Percentiles rank a stretch among this genome's conserved stretches.
Evolutionary conservation across 139 green algal genomes (phyloP).

Genomic region (Coccomyxa sp.): DNA sequence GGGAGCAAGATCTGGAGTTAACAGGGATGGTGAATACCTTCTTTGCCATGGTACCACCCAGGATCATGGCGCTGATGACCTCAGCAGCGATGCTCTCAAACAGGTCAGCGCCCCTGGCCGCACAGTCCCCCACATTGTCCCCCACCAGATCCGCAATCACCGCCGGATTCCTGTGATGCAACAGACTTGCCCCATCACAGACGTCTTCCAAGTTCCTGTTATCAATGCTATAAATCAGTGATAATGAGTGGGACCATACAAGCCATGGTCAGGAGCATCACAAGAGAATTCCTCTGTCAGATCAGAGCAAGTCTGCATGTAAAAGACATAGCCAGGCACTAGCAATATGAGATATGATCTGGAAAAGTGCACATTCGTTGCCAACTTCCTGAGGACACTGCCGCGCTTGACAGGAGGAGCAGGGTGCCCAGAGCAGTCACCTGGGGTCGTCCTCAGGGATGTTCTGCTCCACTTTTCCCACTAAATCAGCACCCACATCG

Average conservation of each 20-base stretch:
- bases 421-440: neutral
- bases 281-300: too few species aligned
- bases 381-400: neutral
- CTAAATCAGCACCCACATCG: constrained; percentile 73
- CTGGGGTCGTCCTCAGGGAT: constrained; percentile 77
- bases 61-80: constrained; percentile 42
- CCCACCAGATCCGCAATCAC: too few species aligned
- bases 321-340: constrained; percentile 3
- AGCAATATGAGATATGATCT: too few species aligned
- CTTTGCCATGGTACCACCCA: constrained; percentile 55
- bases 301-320: constrained; percentile 34
- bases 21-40: too few species aligned
- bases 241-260: too few species aligned
- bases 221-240: too few species aligned
- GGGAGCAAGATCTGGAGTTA: too few species aligned
- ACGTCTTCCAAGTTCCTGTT: too few species aligned
- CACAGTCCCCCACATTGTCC: constrained; percentile 64
- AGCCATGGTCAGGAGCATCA: too few species aligned
- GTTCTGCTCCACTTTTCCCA: constrained; percentile 69
- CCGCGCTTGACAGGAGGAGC: too few species aligned
- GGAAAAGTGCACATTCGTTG: neutral
- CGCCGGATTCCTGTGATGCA: too few species aligned
- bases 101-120: constrained; percentile 59
- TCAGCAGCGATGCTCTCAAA: constrained; percentile 56
- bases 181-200: too few species aligned